Conservation (phyloP, 331 rosid species). For the Pyrus hybrid region DNA sequence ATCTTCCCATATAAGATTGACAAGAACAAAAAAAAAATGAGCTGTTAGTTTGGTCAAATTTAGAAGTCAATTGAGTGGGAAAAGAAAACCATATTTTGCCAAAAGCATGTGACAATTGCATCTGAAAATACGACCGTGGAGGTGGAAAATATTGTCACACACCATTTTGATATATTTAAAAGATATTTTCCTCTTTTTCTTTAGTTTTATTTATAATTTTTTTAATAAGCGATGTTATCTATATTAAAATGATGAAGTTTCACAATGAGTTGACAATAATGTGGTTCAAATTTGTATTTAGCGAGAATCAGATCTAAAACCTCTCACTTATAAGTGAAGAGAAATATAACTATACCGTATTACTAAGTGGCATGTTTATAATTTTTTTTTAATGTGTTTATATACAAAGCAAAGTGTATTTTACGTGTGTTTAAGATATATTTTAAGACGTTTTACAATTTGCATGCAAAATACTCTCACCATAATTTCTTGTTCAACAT, state of each 20-base stretch:
- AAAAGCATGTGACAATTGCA: neutral
- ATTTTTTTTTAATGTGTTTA: too few relatives aligned
- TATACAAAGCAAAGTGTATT: too few relatives aligned
- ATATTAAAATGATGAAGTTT: too few relatives aligned
- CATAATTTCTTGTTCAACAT: neutral
- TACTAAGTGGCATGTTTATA: too few relatives aligned
- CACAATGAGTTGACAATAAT: too few relatives aligned
- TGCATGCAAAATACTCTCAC: neutral
- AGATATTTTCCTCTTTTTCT: neutral
- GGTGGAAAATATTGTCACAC: neutral
- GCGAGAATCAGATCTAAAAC: too few relatives aligned
- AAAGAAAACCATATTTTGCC: neutral
- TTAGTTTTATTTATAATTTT: too few relatives aligned
- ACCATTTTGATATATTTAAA: neutral
- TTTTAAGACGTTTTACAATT: neutral
- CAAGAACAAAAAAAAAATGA: neutral
- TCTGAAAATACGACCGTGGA: neutral
- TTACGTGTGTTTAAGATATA: too few relatives aligned
- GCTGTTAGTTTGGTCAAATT: neutral
- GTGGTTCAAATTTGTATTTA: too few relatives aligned
- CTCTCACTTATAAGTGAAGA: too few relatives aligned
- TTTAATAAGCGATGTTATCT: too few relatives aligned
- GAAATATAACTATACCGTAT: too few relatives aligned
- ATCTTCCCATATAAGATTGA: neutral
- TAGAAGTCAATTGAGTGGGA: neutral